Conservation (phyloP, 1,139 yeast species). For the Saccharomyces hybrid region DNA sequence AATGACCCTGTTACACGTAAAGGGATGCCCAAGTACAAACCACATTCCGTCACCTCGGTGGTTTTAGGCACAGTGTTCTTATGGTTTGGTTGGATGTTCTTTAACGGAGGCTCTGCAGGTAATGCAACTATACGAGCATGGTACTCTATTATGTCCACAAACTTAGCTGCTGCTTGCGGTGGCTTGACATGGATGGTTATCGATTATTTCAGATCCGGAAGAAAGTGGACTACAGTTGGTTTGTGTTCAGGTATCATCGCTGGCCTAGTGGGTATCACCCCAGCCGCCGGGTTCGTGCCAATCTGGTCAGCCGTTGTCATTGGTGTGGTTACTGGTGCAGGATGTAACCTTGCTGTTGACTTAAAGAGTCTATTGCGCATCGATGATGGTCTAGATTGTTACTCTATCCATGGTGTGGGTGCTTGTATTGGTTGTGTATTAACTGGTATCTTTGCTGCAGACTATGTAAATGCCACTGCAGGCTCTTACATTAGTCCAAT, state of each 20-base stretch:
- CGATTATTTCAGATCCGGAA: constrained; percentile 82
- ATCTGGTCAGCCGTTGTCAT: constrained; percentile 80
- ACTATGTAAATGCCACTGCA: constrained; percentile 76
- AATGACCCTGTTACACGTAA: constrained; percentile 66
- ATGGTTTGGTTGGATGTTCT: constrained; percentile 98
- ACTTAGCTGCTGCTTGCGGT: constrained; percentile 86
- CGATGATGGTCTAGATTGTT: constrained; percentile 95
- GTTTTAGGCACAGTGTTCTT: constrained; percentile 91
- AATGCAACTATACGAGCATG: constrained; percentile 84
- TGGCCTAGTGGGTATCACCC: constrained; percentile 93
- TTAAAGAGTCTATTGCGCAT: constrained; percentile 63
- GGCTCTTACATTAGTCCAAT: constrained; percentile 54
- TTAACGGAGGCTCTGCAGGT: constrained; percentile 96
- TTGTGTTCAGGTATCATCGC: constrained; percentile 90
- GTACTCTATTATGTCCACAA: constrained; percentile 89
- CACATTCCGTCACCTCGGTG: constrained; percentile 81
- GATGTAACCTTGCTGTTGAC: constrained; percentile 80
- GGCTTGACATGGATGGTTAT: constrained; percentile 91
- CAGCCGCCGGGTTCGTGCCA: constrained; percentile 95
- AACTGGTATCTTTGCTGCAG: constrained; percentile 92
- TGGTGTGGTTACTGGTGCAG: constrained; percentile 71
- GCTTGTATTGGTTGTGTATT: constrained; percentile 76
- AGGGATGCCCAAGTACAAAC: constrained; percentile 78
- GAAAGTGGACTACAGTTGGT: constrained; percentile 93
- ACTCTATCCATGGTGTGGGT: constrained; percentile 91